Evolutionary conservation across 306 rosid species (phyloP), one percentile per base, ranked within the genome.

Genomic region (Medicago arabica): DNA sequence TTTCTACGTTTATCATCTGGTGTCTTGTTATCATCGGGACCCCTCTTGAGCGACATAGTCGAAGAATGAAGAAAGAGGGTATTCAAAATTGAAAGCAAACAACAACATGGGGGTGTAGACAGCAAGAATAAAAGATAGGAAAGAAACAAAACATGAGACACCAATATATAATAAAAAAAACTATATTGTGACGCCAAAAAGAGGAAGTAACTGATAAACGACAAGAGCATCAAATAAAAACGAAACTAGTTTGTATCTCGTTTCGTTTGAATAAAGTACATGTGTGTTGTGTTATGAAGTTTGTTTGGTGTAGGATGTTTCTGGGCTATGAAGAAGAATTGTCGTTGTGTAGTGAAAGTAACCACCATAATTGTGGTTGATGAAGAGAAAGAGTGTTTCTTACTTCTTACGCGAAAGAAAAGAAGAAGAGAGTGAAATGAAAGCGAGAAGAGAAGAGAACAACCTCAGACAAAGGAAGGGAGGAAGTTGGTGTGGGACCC

Each of bases 21-120:
- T 67, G 57, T 60, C 74, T 85, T 88, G 55, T 79, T 87, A n/a
- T 93, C 96, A 38, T 93, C 98, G 4, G 89, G 87, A 71, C 88
- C 88, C 80, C 98, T 82, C 86, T 91, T 91, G 83, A 86, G 93
- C 73, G 98, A 93, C 98, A 91, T 91, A 85, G 71, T 44, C 65
- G 71, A 77, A 61, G 38, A 34, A 34, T 2, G 11, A 53, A 17
- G 11, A 16, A 23, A 58, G 11, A 21, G 41, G 4, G 28, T 18
- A 14, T 61, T 61, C 44, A 31, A 31, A 59, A 61, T 61, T 9
- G 67, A 61, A 61, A 61, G 12, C 21, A 14, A 61, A 61, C 21
- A 61, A 61, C 21, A 61, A 15, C 67, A 61, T 61, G 67, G 44
- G 67, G 67, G 67, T 61, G 67, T 61, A 61, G 41, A 61, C 15